These are phyloP conservation scores for Coffea canephora DNA, from an alignment of 257 asterid species.

Conservation along the genomic window DNA sequence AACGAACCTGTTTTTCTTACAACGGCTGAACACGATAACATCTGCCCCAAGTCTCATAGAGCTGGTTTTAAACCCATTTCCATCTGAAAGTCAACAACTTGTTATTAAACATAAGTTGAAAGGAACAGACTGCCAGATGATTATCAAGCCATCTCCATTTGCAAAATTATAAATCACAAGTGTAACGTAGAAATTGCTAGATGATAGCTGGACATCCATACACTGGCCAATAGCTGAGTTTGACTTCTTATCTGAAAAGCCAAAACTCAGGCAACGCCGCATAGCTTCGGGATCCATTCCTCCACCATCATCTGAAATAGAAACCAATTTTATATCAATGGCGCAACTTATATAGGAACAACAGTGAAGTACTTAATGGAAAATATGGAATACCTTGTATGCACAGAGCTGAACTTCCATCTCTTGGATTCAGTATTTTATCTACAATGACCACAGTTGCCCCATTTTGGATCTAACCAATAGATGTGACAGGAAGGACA, in stretches of 20 bases:
- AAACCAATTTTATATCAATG: slow-evolving; percentile 20
- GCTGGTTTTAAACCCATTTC: slow-evolving; percentile 97
- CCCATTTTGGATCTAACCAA: slow-evolving; percentile 68
- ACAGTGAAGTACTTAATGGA: slow-evolving; percentile 14
- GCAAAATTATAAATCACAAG: neutral
- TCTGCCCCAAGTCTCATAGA: slow-evolving; percentile 98
- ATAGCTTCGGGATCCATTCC: slow-evolving; percentile 89
- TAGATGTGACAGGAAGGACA: slow-evolving; percentile 20
- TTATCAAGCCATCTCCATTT: slow-evolving; percentile 8
- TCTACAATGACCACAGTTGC: slow-evolving; percentile 66
- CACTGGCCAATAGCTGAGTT: slow-evolving; percentile 76
- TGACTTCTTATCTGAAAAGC: slow-evolving; percentile 83
- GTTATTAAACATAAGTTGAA: neutral
- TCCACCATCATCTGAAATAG: slow-evolving; percentile 79
- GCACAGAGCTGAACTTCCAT: slow-evolving; percentile 70
- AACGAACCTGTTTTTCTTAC: slow-evolving; percentile 49
- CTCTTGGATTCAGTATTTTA: slow-evolving; percentile 63
- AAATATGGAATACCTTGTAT: slow-evolving; percentile 60
- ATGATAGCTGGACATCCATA: slow-evolving; percentile 31
- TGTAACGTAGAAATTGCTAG: neutral
- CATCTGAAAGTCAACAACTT: slow-evolving; percentile 61
- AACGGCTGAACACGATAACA: slow-evolving; percentile 80
- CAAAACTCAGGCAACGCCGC: slow-evolving; percentile 84
- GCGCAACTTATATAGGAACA: slow-evolving; percentile 14
- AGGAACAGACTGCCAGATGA: neutral